A percentile compares a stretch with the other conserved stretches of the same genome.
Evolutionary conservation across 345 rosid genomes (phyloP).

Genomic region (Orychophragmus violaceus): DNA sequence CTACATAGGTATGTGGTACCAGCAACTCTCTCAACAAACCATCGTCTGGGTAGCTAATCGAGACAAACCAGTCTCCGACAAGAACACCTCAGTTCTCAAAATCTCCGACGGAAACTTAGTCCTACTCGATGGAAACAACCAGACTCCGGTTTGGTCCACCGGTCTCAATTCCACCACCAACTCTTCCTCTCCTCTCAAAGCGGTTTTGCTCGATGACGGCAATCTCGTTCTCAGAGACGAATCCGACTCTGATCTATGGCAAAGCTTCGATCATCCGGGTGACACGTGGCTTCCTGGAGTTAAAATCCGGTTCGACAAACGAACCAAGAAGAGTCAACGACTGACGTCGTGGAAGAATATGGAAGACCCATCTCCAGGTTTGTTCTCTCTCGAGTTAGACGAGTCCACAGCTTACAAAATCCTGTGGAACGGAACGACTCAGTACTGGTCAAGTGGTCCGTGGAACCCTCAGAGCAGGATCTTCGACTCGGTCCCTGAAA

Average conservation of each 20-base stretch:
- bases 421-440: constrained; percentile 43
- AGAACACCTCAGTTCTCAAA: constrained; percentile 37
- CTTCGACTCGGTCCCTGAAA: constrained; percentile 60
- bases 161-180: constrained; percentile 34
- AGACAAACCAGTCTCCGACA: constrained; percentile 47
- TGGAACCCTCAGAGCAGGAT: constrained; percentile 42
- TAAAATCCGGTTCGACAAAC: constrained; percentile 43
- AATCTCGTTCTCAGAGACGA: constrained; percentile 52
- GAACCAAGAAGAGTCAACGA: constrained; percentile 26
- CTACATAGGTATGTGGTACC: constrained; percentile 71
- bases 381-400: constrained; percentile 55
- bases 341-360: constrained; percentile 58
- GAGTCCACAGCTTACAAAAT: constrained; percentile 47
- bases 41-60: constrained; percentile 76
- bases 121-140: constrained; percentile 43
- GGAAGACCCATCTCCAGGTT: constrained; percentile 67
- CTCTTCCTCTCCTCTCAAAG: constrained; percentile 35
- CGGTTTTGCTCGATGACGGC: constrained; percentile 50
- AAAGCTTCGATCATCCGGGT: constrained; percentile 63
- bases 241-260: constrained; percentile 41
- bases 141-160: constrained; percentile 58
- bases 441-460: constrained; percentile 58
- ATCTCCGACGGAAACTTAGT: constrained; percentile 58
- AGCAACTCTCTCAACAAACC: constrained; percentile 27
- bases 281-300: constrained; percentile 76